Evolutionary conservation across 371 early-diverging fungal genomes (phyloP), one percentile per base, ranked within the genome.

Genomic region (Dipsacomyces acuminosporus): DNA sequence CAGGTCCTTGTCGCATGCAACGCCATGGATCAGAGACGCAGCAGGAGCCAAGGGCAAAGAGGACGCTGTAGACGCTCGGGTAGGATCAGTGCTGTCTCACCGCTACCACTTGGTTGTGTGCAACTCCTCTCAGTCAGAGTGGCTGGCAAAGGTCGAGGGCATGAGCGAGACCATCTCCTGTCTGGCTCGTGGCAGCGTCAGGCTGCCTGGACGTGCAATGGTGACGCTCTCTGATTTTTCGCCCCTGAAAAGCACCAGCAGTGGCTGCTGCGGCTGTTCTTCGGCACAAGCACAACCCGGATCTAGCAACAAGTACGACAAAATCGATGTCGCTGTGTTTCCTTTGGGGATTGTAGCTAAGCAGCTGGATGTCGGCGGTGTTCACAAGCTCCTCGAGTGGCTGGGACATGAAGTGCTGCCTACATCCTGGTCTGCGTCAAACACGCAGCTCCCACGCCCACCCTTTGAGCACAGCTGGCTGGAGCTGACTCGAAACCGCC

Each of bases 181-280:
- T 2, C 69, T 71, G 13, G 57, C 71, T 9, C 55, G 50, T 9
- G 69, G 61, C n/a, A 26, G 48, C 2, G 34, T 40, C 41, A 45
- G 62, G 18, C 52, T 71, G 13, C 70, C 57, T 2, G 62, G 58
- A 11, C 49, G 55, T n/a, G 69, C 69, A 13, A 71, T 67, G 64
- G 62, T 69, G 38, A 69, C 71, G 11, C 42, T 61, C 11, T 71
- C 71, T 13, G 62, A 69, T 45, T 63, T 67, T 51, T 26, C 64
- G 3, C 69, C 69, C 0, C 41, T 64, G 18, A 34, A 36, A 15
- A 5, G 17, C 17, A 21, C 23, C 18, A 8, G 14, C 6, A 8
- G 36, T 13, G 25, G 26, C 0, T 47, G 51, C 42, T 51, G 48
- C 17, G 35, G 33, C 20, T 36, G 40, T 9, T 14, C n/a, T n/a